Evolutionary conservation across 352 stramenopile species (phyloP).

Genomic region (Phytopythium montanum): DNA sequence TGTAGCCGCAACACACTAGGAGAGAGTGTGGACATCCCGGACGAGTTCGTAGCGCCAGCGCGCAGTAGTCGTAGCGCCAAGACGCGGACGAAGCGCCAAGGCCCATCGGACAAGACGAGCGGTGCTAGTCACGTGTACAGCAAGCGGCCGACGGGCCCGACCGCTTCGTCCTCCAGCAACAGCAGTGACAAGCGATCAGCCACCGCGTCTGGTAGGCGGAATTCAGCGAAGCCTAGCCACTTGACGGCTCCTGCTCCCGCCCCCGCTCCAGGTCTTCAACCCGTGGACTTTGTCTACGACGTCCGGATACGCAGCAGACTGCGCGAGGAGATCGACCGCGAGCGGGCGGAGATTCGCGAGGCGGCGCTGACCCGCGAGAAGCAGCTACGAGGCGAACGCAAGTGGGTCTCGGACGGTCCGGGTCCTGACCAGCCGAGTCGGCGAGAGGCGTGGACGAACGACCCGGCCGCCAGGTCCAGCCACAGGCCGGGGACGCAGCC

Average conservation of each 20-base stretch:
- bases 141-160: conserved; percentile 23
- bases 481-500: conserved; percentile 1
- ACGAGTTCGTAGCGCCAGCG: conserved; percentile 38
- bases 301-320: conserved; percentile 42
- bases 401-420: conserved; percentile 36
- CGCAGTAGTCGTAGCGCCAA: not conserved
- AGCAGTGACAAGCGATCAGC: not conserved
- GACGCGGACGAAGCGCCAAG: conserved; percentile 9
- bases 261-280: conserved; percentile 4
- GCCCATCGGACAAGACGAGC: conserved; percentile 13
- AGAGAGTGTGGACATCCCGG: conserved; percentile 24
- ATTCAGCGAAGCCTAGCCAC: not conserved
- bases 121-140: conserved; percentile 21
- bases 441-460: conserved; percentile 11
- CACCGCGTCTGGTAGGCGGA: not conserved
- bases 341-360: conserved; percentile 30
- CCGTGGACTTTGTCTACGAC: conserved; percentile 76
- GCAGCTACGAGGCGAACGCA: conserved; percentile 32
- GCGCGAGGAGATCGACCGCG: conserved; percentile 51
- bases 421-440: conserved; percentile 8
- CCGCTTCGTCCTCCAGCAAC: conserved; percentile 11
- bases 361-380: conserved; percentile 30
- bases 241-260: not conserved
- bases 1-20: conserved; percentile 34
- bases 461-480: not conserved